These are phyloP conservation scores for Leptographium procerum DNA, from an alignment of 2,329 filamentous ascomycete genomes.

Conservation along the genomic window DNA sequence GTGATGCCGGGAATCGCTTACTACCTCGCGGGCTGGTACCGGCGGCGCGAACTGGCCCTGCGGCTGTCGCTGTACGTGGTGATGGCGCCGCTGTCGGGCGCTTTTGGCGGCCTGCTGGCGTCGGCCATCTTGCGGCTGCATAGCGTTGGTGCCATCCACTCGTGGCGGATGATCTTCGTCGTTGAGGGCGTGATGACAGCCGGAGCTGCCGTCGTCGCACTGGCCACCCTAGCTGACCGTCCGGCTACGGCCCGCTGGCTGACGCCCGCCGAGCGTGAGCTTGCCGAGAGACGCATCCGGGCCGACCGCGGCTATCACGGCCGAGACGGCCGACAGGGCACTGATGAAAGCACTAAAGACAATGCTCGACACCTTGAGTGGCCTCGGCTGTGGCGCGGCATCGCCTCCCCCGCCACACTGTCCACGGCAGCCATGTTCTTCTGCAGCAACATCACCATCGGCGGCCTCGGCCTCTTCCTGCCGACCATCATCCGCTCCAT, in stretches of 20 bases:
- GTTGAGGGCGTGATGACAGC: conserved; percentile 48
- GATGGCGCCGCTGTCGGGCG: conserved; percentile 32
- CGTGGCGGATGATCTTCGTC: conserved; percentile 35
- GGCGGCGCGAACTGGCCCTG: conserved; percentile 47
- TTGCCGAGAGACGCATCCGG: conserved; percentile 55
- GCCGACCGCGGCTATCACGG: conserved; percentile 55
- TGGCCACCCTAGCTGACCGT: conserved; percentile 48
- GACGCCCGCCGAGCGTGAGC: conserved; percentile 41
- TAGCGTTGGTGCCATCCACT: conserved; percentile 31
- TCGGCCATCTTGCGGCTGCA: conserved; percentile 6
- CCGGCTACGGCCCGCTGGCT: conserved; percentile 60
- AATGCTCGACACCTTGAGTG: conserved; percentile 16
- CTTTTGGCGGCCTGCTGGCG: conserved; percentile 8
- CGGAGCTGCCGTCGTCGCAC: conserved; percentile 52
- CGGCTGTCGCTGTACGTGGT: conserved; percentile 50
- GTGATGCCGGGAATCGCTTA: conserved; percentile 66
- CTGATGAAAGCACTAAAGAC: too few relatives aligned
- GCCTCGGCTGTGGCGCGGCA: conserved; percentile 4
- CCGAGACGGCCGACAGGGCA: too few relatives aligned
- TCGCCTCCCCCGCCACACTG: conserved; percentile 37
- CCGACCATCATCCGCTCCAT: background rate
- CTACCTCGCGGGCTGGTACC: conserved; percentile 60
- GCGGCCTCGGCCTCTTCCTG: background rate
- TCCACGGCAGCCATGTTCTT: conserved; percentile 35
- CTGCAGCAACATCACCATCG: background rate